Evolutionary conservation across 495 filamentous ascomycete species (phyloP), one percentile per base, ranked within the genome.

Genomic region (Parathielavia hyrcaniae): DNA sequence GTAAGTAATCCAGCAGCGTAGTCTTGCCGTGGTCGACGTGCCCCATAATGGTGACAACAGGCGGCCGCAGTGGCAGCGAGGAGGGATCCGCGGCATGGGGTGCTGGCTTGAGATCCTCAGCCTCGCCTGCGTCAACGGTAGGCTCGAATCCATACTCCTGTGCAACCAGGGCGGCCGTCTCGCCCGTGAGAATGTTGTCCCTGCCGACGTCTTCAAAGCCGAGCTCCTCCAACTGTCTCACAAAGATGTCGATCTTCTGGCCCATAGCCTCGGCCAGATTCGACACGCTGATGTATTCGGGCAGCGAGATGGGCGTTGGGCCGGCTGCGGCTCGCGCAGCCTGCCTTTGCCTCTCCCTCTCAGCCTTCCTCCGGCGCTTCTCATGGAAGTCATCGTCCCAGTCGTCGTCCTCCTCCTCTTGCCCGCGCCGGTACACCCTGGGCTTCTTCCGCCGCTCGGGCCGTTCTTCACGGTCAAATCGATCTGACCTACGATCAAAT

Each of bases 21-120:
- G 95, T 99, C 76, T 99, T 99, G 32, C 95, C 95, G 69, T 99
- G 95, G 68, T 99, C 95, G 63, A 99, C 95, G 62, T 99, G 95
- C 8, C 95, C 95, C 95, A 99, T 99, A 68, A 99, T 97, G 14
- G 95, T 99, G 41, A 99, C 93, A 14, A 99, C 88, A 6, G 95
- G 95, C 9, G 95, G 92, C 41, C 95, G 81, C 8, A 75, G 64
- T 1, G 90, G 91, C 43, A 95, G 69, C 7, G 70, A 58, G 2
- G 86, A 86, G 30, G 79, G 81, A 64, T 97, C 90, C 63, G 88
- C 84, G 7, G 83, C 77, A 14, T 81, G 76, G 1, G 88, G 86
- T 8, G 81, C 73, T n/a, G 90, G 81, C 61, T 80, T 78, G 13
- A 99, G 73, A 66, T 98, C 91, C 50, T 85, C 77, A 4, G 79